Evolutionary conservation across 305 asterid genomes (phyloP).

Genomic region (Solanum hybrid): DNA sequence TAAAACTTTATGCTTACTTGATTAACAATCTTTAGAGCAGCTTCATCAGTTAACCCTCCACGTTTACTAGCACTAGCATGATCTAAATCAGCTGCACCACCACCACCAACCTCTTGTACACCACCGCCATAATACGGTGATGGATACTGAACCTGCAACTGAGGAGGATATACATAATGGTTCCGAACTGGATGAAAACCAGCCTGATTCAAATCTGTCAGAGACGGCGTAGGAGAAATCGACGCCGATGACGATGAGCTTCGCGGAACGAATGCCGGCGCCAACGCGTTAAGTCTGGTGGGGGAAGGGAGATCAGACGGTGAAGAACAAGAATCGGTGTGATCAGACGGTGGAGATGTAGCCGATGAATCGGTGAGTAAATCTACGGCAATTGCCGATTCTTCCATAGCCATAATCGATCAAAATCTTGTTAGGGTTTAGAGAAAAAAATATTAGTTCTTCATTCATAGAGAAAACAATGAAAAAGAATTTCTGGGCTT

Average conservation of each 20-base stretch:
- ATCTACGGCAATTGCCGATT: background rate
- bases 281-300: constrained; percentile 46
- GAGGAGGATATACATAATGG: constrained; percentile 3
- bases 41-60: constrained; percentile 1
- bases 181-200: constrained; percentile 3
- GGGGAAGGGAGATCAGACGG: background rate
- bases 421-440: background rate
- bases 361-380: background rate
- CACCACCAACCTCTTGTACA: background rate
- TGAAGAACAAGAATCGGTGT: background rate
- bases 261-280: constrained; percentile 68
- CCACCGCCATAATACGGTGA: background rate
- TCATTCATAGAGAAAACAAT: background rate
- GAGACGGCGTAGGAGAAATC: background rate
- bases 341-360: background rate
- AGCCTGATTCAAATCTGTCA: background rate
- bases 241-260: background rate
- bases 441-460: too few species aligned
- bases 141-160: background rate
- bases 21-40: constrained; percentile 7
- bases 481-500: background rate
- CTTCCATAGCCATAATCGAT: constrained; percentile 3
- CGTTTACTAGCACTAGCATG: constrained; percentile 4
- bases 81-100: background rate
- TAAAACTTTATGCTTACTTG: background rate